Base-by-base conservation (phyloP, 805 yeast species). In the Naumovozyma dairenensis region DNA sequence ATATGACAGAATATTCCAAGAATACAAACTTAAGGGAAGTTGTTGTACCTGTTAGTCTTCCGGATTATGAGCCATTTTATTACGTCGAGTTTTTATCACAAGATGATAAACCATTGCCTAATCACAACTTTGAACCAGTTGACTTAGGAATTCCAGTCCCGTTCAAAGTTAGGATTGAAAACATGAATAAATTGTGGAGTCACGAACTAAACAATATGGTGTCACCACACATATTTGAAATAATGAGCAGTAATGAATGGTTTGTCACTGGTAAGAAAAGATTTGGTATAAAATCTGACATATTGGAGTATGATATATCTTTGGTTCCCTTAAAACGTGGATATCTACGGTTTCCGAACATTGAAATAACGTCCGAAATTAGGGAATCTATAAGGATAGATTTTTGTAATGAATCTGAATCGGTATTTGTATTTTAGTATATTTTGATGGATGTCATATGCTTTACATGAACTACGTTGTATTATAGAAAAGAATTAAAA, bases 271-370 rank as follows among this genome's bases (percentile, higher is more conserved):
- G 97, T 0, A 65, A 71, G 40, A 74, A 74, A 38, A 66, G 64
- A 36, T 72, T 74, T 29, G 51, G 62, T 8, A 71, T 85, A 40
- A 51, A 61, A 2, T 55, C 68, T 4, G 62, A 55, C 7, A 39
- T 44, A 32, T 33, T 41, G 3, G 46, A 43, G 6, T 42, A 57
- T 3, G 54, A 66, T 13, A 37, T 86, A 13, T 59, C 69, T 3
- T 55, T 87, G 40, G 67, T 84, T 12, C 96, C 97, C 1, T 53
- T 85, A 34, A 78, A 72, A 39, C 73, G 77, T 16, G 96, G 97
- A 0, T 76, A 77, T 37, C 51, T 87, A 7, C 57, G 65, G 2
- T 61, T 82, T 22, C 96, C 96, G 0, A 69, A 63, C 35, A 62
- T 83, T 4, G 69, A 66, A 20, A 63, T 80, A 13, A 57, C 53